Base-by-base conservation (phyloP, 2,329 filamentous ascomycete species). In the Sphaerostilbella broomeana region DNA sequence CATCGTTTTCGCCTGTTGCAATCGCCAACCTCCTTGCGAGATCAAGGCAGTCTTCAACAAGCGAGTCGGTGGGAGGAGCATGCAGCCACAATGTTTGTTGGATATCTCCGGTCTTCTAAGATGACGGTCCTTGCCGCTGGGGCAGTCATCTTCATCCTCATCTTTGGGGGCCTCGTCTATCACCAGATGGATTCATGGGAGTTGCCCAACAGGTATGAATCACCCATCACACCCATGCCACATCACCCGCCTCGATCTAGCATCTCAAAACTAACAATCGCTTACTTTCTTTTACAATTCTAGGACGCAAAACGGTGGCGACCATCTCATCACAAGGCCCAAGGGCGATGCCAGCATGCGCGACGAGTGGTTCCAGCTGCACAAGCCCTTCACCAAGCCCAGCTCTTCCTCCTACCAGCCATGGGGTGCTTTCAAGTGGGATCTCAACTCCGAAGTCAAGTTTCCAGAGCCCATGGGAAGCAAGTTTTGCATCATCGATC, bases 401-500 rank as follows among this genome's bases (percentile, higher is more conserved):
- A 45, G 53, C 31, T 34, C 51, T 0, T 34, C 40, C 6, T 45
- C 21, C 11, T 65, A 62, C 48, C 40, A 49, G 10, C 54, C 54
- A 1, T 60, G 46, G 7, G 58, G 61, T 21, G 61, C 57, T 19
- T 57, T 61, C 28, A 51, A 60, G 17, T 57, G 51, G 48, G 47
- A 55, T 8, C 52, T 64, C 7, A 51, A 45, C 6, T 41, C 53
- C n/a, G n/a, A 43, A 3, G 34, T 52, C 13, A 50, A 54, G n/a
- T 66, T 61, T 50, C 56, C 50, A 8, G 43, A 59, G 26, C 40
- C 51, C 7, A 46, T 68, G 26, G 59, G 62, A 36, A 52, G 64
- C 47, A 55, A 64, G 3, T 49, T 69, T 6, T 68, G 64, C 59
- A 67, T 69, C 46, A 63, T 69, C 46, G 65, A 69, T 42, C 54